Base-by-base conservation (phyloP, 2,329 filamentous ascomycete species). In the Aspergillus hortae region DNA sequence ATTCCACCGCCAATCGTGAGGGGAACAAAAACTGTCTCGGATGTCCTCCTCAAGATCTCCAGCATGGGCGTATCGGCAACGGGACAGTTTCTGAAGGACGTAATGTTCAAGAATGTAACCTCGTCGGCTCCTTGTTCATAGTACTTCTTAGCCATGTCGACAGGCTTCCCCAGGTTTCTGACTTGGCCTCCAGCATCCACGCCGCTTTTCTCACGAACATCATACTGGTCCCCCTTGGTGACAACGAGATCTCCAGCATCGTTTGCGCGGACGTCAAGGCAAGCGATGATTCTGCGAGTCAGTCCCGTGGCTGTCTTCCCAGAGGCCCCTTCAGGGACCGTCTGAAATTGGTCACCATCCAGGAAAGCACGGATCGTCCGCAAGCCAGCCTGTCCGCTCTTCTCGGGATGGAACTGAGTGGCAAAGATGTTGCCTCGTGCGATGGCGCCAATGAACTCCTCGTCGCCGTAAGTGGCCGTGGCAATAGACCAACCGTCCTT, bases 201-300 rank as follows among this genome's bases (percentile, higher is more conserved):
- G 12, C 75, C 78, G 19, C 78, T 77, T 74, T 96, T 96, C 66
- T 97, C 94, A 30, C 94, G 89, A 6, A 99, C 94, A 66, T 99
- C 94, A 75, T 99, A 99, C 72, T 97, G 92, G 73, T 99, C 94
- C 52, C 94, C 94, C 74, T 99, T 99, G 12, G 94, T 99, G 35
- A 99, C 94, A 0, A 99, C 94, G 9, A 99, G 80, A 71, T 99
- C 94, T 32, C 94, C 94, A 55, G 88, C 80, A 70, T 99, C 94
- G 71, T 99, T 99, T 48, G 92, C 84, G 41, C 94, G 88, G 46
- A 99, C 94, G 67, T 99, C 94, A 25, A 99, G 84, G 67, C 94
- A 99, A 25, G 94, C 94, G 67, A 99, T 97, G 46, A 99, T 85
- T 59, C 94, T 84, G 54, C 91, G 81, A n/a, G 94, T 99, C 46